Base-by-base conservation (phyloP, 2,329 filamentous ascomycete genomes). In the Paradendryphiella salina region DNA sequence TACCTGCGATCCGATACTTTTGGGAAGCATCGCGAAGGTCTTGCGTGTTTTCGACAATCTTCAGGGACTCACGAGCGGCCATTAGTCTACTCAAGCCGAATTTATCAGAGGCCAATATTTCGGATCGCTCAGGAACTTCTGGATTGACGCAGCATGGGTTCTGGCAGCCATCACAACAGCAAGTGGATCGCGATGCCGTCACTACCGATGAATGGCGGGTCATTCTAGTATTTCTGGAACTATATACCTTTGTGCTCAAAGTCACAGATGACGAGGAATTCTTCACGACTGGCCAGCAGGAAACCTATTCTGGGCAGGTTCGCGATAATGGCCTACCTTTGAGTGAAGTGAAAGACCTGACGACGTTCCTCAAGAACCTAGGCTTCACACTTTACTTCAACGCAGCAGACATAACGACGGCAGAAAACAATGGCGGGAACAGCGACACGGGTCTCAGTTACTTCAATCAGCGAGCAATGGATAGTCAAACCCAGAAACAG, bases 231-330 rank as follows among this genome's bases (percentile, higher is more conserved):
- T 97, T 99, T 67, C 80, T 99, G 5, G 94, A 99, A 64, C 81
- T 99, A 0, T 99, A 96, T 69, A 90, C 88, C 2, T 97, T 97
- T 69, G 85, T 96, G 2, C 78, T 97, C 10, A 88, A 94, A 61
- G 84, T 97, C 28, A 96, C 93, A 70, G 94, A 99, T 61, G 94
- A 99, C 57, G 93, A 97, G 60, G 94, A 99, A 63, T 99, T 99
- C 68, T 88, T 96, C 55, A 82, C 84, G 49, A 80, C 80, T 47
- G 54, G 75, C 72, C 33, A 76, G 36, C 32, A 76, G 18, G 62
- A 65, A 11, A 37, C 45, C 1, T 64, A 59, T 13, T 64, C 67
- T 2, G 57, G 52, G 8, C 63, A 69, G 31, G 48, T 64, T 10
- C 77, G 78, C 46, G 80, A 82, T 56, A 85, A 89, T 69, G 86